Conservation (phyloP, 768 basidiomycete genomes). For the Leucosporidium scottii region DNA sequence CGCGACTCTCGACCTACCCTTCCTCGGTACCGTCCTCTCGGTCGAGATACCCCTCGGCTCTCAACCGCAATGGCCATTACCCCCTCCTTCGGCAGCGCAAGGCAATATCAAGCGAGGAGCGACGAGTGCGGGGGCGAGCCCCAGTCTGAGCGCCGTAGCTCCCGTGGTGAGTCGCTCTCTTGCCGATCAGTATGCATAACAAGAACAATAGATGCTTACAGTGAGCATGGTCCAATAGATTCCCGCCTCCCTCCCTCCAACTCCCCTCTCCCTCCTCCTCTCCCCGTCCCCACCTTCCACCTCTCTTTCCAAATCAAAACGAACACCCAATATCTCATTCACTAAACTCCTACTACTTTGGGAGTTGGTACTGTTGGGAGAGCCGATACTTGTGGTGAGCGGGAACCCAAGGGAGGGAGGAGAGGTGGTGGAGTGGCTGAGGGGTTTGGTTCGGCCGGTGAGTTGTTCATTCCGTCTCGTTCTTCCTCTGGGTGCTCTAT, state of each 20-base stretch:
- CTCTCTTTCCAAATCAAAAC: slow-evolving; percentile 22
- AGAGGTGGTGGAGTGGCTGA: slow-evolving; percentile 84
- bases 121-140: not conserved
- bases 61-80: not conserved
- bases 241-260: too few species aligned
- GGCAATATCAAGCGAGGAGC: too few species aligned
- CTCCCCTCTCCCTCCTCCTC: too few species aligned
- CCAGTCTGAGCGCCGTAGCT: not conserved
- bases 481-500: not conserved
- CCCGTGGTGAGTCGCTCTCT: not conserved
- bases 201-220: not conserved
- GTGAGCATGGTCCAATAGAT: not conserved
- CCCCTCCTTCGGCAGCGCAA: not conserved
- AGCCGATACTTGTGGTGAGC: slow-evolving; percentile 79
- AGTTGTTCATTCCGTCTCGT: slow-evolving; percentile 27
- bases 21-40: slow-evolving; percentile 55
- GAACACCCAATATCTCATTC: too few species aligned
- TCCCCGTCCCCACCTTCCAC: slow-evolving; percentile 33
- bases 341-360: slow-evolving; percentile 54
- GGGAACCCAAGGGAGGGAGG: slow-evolving; percentile 70
- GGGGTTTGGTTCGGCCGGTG: slow-evolving; percentile 78
- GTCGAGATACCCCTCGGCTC: slow-evolving; percentile 9
- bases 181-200: not conserved
- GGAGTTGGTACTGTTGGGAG: slow-evolving; percentile 87
- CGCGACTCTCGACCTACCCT: slow-evolving; percentile 65